Conservation (phyloP, 441 rosid genomes). For the Syzygium malaccense region DNA sequence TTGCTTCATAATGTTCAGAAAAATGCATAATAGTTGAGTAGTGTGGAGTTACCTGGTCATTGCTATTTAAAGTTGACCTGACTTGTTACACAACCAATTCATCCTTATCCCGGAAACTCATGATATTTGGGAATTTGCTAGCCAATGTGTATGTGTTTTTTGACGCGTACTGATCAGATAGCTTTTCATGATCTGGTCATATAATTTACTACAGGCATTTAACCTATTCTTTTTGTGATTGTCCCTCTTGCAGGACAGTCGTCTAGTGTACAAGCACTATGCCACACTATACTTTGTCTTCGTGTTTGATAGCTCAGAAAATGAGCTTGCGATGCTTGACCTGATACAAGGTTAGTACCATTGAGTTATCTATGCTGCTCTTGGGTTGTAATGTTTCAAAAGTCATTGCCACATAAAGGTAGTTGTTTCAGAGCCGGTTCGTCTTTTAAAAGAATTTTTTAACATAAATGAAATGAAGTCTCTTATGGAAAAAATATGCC, state of each 20-base stretch:
- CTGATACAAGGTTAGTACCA: constrained; percentile 62
- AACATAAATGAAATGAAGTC: not conserved
- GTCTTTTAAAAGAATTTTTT: not conserved
- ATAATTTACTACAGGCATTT: not conserved
- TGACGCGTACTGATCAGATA: not conserved
- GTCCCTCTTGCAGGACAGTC: constrained; percentile 45
- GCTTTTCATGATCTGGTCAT: not conserved
- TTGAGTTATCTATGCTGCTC: not conserved
- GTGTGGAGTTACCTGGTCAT: not conserved
- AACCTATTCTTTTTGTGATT: not conserved
- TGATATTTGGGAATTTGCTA: not conserved
- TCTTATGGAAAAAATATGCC: not conserved
- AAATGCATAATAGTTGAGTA: not conserved
- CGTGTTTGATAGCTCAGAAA: constrained; percentile 80
- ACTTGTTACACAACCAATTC: not conserved
- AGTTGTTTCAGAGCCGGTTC: not conserved
- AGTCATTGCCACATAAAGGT: not conserved
- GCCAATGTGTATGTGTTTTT: not conserved
- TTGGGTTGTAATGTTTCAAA: not conserved
- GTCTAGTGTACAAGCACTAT: constrained; percentile 84
- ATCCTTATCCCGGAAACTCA: not conserved
- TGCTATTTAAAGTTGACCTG: not conserved
- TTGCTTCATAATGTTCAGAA: not conserved
- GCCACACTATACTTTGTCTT: constrained; percentile 89
- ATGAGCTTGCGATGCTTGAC: constrained; percentile 96